Base-by-base conservation (phyloP, 2,329 filamentous ascomycete genomes). In the Cercospora janseana region DNA sequence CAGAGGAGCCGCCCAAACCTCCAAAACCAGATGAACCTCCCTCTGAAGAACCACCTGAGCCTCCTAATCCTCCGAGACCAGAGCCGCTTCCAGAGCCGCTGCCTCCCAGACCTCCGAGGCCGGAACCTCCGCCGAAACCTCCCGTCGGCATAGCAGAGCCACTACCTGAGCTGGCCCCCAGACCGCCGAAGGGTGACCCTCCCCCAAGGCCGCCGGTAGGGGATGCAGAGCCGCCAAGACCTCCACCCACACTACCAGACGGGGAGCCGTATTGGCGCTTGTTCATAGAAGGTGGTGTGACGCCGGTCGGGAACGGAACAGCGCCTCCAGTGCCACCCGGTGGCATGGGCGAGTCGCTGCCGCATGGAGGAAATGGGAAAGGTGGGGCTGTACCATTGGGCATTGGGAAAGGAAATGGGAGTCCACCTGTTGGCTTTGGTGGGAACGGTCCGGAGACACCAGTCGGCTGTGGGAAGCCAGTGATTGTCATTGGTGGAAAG, bases 21-120 rank as follows among this genome's bases (percentile, higher is more conserved):
- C 38, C 41, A 27, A 49, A 15, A n/a, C 50, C 41, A 24, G 50
- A 53, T n/a, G n/a, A n/a, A n/a, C n/a, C n/a, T n/a, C n/a, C n/a
- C n/a, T n/a, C n/a, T n/a, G n/a, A n/a, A n/a, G n/a, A n/a, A n/a
- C n/a, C n/a, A n/a, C 26, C 24, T 21, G 34, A 20, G n/a, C 48
- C 48, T 6, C 41, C 41, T 13, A 44, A 32, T 6, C 44, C 31
- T 7, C 23, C 32, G n/a, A 34, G 38, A 8, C 48, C 40, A 27
- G 32, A 27, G 41, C 40, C 41, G 40, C 32, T 43, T 27, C 24
- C 38, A 12, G 24, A 41, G 7, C 15, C 3, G 20, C 38, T 13
- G 20, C 24, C 38, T 12, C 44, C 13, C 4, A 46, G 23, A 10
- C 41, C 41, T 31, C 35, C 41, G 18, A 51, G 24, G 15, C 40